A percentile compares a stretch with the other conserved stretches of the same genome.
phyloP scores from a whole-genome alignment of 2,329 filamentous ascomycete species.

The Talaromyces rugulosus region DNA sequence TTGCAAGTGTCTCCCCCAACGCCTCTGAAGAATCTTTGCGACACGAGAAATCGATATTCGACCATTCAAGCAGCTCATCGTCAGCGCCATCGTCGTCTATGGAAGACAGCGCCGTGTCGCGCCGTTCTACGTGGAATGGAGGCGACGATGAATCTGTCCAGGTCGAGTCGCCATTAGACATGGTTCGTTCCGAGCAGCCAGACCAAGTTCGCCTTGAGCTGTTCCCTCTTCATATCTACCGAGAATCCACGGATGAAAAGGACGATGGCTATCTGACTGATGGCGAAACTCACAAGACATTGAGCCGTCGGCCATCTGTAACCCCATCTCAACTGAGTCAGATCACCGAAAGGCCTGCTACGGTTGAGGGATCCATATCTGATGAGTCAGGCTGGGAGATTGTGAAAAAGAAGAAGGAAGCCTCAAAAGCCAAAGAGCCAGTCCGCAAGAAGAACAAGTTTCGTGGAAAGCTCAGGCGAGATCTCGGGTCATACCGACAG shows the following conservation, averaged over 20 bases:
- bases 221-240: constrained; percentile 32
- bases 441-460: constrained; percentile 13
- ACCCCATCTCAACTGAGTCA: constrained; percentile 25
- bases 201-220: constrained; percentile 26
- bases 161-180: constrained; percentile 33
- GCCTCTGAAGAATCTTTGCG: constrained; percentile 36
- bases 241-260: constrained; percentile 22
- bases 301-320: constrained; percentile 21
- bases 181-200: constrained; percentile 13
- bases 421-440: constrained; percentile 1
- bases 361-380: constrained; percentile 1
- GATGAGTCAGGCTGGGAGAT: constrained; percentile 29
- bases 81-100: constrained; percentile 38
- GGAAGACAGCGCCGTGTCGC: constrained; percentile 30
- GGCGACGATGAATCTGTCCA: constrained; percentile 24
- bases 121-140: constrained; percentile 29
- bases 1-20: constrained; percentile 39
- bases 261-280: constrained; percentile 34
- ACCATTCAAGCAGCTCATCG: constrained; percentile 43
- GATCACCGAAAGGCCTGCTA: constrained; percentile 23
- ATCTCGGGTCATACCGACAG: constrained; percentile 18
- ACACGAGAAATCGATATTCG: constrained; percentile 43
- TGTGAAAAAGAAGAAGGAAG: constrained; percentile 20
- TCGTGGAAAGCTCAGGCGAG: constrained; percentile 8
- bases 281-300: constrained; percentile 21